Base-by-base conservation (phyloP, 768 basidiomycete genomes). In the Astraeus odoratus region DNA sequence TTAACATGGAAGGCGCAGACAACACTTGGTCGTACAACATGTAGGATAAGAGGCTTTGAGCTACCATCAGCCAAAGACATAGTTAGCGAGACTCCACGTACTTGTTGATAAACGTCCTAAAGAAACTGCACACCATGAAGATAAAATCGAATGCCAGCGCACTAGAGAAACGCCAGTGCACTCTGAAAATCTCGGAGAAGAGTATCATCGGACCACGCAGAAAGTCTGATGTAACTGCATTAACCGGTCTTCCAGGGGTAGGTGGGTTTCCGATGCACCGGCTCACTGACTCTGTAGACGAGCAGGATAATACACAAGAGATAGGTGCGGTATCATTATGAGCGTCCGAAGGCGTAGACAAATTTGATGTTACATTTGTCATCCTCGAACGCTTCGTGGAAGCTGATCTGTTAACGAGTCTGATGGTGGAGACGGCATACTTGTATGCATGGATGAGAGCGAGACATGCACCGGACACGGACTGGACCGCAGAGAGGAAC, bases 401-500 rank as follows among this genome's bases (percentile, higher is more conserved):
- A 18, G 25, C 19, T 5, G 65, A 61, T 52, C 74, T 68, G 50
- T 86, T 82, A 22, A 86, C 81, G 24, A 72, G 72, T 61, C 78
- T 82, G 53, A 85, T 80, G 35, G 83, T 81, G 44, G 65, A 67
- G 7, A 83, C 57, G 12, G 75, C 72, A 52, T 79, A 81, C 59
- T 77, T 81, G 68, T 86, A 85, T 18, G 76, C 68, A 39, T 83
- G 75, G 37, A 86, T 78, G 42, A 90, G 66, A 29, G 78, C 71
- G 10, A 90, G 76, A 52, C 81, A 81, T 29, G 71, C 64, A 8
- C 84, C 80, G 0, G 88, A 88, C 26, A 90, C 61, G 5, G 74
- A 69, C 53, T 88, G 87, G 12, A 91, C 71, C 23, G 80, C 72
- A 10, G 90, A 86, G 18, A 94, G 81, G 16, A 86, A 64, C 50